phyloP scores from a whole-genome alignment of 1,139 yeast species.

The Hyphopichia khmerensis region DNA sequence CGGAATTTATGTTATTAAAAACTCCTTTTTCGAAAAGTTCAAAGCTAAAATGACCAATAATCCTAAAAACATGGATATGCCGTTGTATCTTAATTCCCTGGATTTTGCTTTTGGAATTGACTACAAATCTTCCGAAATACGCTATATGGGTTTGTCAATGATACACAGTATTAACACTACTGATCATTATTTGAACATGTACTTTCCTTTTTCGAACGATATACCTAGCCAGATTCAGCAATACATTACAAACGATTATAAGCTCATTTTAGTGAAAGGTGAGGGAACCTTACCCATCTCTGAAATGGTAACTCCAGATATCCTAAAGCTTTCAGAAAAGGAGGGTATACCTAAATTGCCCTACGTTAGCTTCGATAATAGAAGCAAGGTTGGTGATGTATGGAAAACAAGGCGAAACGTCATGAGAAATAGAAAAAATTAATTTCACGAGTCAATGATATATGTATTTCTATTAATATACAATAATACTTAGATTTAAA shows the following conservation, averaged over 20 bases:
- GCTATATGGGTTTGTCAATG: conserved; percentile 45
- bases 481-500: too few relatives aligned
- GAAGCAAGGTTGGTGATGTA: conserved; percentile 52
- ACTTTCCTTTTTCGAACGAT: conserved; percentile 46
- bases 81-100: conserved; percentile 19
- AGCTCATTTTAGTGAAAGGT: conserved; percentile 59
- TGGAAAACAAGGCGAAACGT: conserved; percentile 66
- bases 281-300: conserved; percentile 51
- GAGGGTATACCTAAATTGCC: conserved; percentile 33
- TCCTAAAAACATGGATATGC: conserved; percentile 6
- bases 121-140: conserved; percentile 10
- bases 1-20: conserved; percentile 39
- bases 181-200: conserved; percentile 48
- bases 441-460: too few relatives aligned
- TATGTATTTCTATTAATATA: too few relatives aligned
- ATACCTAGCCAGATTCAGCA: background rate
- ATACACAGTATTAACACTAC: conserved; percentile 61
- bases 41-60: background rate
- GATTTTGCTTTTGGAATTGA: conserved; percentile 14
- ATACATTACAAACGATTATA: conserved; percentile 17
- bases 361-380: conserved; percentile 48
- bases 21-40: conserved; percentile 4
- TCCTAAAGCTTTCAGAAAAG: conserved; percentile 1
- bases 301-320: conserved; percentile 28
- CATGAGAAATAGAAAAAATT: conserved; percentile 42